Conservation (phyloP, 805 yeast genomes). For the Kuraishia capsulata region DNA sequence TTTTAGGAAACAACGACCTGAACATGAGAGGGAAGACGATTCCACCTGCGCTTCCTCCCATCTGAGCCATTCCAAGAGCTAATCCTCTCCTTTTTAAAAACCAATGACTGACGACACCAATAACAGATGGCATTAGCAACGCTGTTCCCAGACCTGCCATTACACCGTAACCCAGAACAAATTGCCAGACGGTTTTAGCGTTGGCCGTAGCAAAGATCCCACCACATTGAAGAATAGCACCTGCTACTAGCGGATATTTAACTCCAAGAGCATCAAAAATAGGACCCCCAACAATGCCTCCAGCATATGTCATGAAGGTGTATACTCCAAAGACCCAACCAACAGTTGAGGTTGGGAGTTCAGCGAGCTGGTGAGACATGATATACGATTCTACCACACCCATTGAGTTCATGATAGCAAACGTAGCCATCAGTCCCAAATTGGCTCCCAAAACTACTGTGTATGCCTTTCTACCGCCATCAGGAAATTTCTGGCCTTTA, state of each 20-base stretch:
- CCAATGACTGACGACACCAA: conserved; percentile 58
- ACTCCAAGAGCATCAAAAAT: conserved; percentile 57
- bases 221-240: conserved; percentile 33
- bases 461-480: conserved; percentile 30
- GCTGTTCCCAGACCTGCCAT: conserved; percentile 53
- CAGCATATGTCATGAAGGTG: conserved; percentile 33
- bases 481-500: conserved; percentile 17
- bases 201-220: conserved; percentile 50
- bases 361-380: conserved; percentile 43
- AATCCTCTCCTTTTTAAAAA: conserved; percentile 46
- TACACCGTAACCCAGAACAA: conserved; percentile 48
- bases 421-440: conserved; percentile 28
- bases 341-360: conserved; percentile 34
- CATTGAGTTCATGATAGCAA: conserved; percentile 47
- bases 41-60: conserved; percentile 47
- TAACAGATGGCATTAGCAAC: conserved; percentile 47
- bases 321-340: conserved; percentile 61
- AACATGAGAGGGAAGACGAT: conserved; percentile 40
- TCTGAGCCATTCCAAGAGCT: conserved; percentile 38
- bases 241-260: conserved; percentile 28
- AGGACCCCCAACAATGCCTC: conserved; percentile 28
- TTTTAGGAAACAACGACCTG: conserved; percentile 31
- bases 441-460: conserved; percentile 31
- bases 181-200: conserved; percentile 46
- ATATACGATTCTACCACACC: conserved; percentile 59